Base-by-base conservation (phyloP, 2,329 filamentous ascomycete species). In the Dichotomopilus funicola region DNA sequence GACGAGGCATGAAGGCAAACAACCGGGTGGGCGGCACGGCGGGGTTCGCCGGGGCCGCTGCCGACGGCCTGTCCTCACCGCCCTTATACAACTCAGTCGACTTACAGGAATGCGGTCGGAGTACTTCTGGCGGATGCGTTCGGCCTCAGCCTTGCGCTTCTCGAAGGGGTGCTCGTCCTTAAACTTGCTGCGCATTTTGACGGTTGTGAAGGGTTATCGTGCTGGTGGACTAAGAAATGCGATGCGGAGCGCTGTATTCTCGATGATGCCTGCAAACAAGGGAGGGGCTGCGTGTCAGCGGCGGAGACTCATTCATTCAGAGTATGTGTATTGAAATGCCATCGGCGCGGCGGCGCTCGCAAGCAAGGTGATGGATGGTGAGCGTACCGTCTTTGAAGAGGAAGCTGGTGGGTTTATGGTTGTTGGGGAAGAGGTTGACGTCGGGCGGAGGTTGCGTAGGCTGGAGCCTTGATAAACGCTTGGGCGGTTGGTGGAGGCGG, bases 131-230 rank as follows among this genome's bases (percentile, higher is more conserved):
- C 94, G 91, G 74, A 96, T 96, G 75, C 94, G 91, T 82, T 99
- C 94, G 72, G 94, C 94, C 79, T 99, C 94, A 64, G 94, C 94
- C 89, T 97, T 96, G 79, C 94, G 91, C 89, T 99, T 99, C 87
- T 97, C 94, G 74, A 97, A 97, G 68, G 90, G 91, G 75, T 97
- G 94, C 85, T 97, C 94, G 86, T 99, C 94, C 91, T 99, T 99
- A 78, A 99, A 99, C 85, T 97, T 97, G 81, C 90, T 95, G 72
- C 91, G 88, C 91, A 96, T 96, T 65, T 70, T 89, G 80, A 70
- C 70, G 71, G 72, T 71, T 65, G 66, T 66, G 61, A 13, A 11
- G 37, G 12, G 19, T 27, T 48, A 10, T 3, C 6, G 13, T 41
- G 19, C 43, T 19, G 34, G 53, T 53, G 54, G 55, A 56, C 33